Conservation (phyloP, 1,284 basidiomycete genomes). For the Porphyrellus sp. region DNA sequence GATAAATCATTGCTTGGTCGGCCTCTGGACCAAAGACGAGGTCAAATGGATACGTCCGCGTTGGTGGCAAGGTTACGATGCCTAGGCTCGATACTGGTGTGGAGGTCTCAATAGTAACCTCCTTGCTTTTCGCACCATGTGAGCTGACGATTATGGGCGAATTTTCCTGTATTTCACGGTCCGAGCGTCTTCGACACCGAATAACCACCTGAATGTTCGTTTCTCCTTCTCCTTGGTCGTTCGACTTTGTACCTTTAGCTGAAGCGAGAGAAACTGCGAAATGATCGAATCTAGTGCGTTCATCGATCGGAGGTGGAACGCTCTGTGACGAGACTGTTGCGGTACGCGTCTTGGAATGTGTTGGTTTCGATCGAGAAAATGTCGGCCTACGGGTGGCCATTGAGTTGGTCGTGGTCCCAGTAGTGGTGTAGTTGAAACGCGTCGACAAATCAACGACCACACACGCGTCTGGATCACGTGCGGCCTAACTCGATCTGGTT, state of each 20-base stretch:
- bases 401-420: conserved; percentile 8
- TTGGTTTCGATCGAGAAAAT: conserved; percentile 20
- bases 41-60: conserved; percentile 88
- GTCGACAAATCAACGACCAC: conserved; percentile 21
- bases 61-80: conserved; percentile 62
- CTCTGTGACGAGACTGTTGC: conserved; percentile 18
- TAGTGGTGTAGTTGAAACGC: conserved; percentile 15
- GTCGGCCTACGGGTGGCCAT: conserved; percentile 32
- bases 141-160: conserved; percentile 82
- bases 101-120: conserved; percentile 78
- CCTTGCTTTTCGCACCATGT: conserved; percentile 65
- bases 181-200: conserved; percentile 78
- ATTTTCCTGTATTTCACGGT: conserved; percentile 76
- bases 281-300: conserved; percentile 22
- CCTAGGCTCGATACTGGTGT: conserved; percentile 62
- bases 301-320: conserved; percentile 14
- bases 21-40: conserved; percentile 96
- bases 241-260: conserved; percentile 14
- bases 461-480: conserved; percentile 37
- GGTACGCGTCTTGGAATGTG: conserved; percentile 19
- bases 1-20: conserved; percentile 92
- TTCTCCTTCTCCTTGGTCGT: conserved; percentile 47
- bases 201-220: conserved; percentile 91
- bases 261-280: conserved; percentile 23
- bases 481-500: neutral